Evolutionary conservation across 1,284 basidiomycete species (phyloP).

Genomic region (Phellinidium pouzarii): DNA sequence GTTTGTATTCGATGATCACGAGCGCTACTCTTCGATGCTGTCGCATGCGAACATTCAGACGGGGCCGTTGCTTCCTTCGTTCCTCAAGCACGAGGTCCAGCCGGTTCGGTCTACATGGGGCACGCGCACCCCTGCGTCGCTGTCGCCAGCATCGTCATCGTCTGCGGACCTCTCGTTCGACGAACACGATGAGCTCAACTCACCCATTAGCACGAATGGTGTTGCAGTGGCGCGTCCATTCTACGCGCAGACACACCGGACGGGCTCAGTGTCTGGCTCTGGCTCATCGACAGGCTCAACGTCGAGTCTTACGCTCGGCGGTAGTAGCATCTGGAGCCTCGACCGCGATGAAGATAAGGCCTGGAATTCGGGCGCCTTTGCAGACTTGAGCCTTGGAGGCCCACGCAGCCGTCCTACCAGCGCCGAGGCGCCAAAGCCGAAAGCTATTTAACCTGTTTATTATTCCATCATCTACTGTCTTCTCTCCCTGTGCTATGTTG

Average conservation of each 20-base stretch:
- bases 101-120: slow-evolving; percentile 28
- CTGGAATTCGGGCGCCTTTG: slow-evolving; percentile 10
- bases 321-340: slow-evolving; percentile 55
- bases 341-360: slow-evolving; percentile 58
- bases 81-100: slow-evolving; percentile 65
- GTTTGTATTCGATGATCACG: slow-evolving; percentile 25
- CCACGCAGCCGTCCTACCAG: slow-evolving; percentile 1
- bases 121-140: slow-evolving; percentile 30
- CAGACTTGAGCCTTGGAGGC: neutral
- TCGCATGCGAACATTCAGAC: slow-evolving; percentile 29
- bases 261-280: slow-evolving; percentile 12
- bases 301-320: slow-evolving; percentile 29
- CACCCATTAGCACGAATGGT: neutral
- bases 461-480: neutral
- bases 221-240: slow-evolving; percentile 2
- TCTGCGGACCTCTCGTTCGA: slow-evolving; percentile 60
- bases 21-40: slow-evolving; percentile 19
- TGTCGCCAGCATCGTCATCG: slow-evolving; percentile 54
- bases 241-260: slow-evolving; percentile 11
- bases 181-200: slow-evolving; percentile 25
- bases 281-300: slow-evolving; percentile 21
- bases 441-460: slow-evolving; percentile 1
- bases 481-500: neutral
- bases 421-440: slow-evolving; percentile 7
- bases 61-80: slow-evolving; percentile 55